phyloP scores from a whole-genome alignment of 1,284 basidiomycete species.

The Marasmius fiardii region DNA sequence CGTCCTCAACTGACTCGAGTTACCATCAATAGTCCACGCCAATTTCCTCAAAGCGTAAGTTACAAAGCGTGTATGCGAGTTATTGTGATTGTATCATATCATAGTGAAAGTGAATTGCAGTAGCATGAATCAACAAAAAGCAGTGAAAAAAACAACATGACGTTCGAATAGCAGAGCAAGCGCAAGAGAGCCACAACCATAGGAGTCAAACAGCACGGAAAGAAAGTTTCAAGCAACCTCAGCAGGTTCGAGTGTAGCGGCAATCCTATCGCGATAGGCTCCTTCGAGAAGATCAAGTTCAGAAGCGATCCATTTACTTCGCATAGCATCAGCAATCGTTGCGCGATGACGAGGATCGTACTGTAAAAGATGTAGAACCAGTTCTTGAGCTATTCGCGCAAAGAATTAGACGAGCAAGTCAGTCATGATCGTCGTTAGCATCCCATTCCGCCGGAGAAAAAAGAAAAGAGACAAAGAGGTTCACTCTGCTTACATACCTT shows the following conservation, averaged over 20 bases:
- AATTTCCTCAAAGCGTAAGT: constrained; percentile 68
- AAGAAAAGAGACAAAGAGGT: background rate
- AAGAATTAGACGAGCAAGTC: background rate
- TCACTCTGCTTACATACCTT: constrained; percentile 44
- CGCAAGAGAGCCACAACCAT: background rate
- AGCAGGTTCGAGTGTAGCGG: constrained; percentile 10
- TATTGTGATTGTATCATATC: background rate
- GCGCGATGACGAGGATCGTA: constrained; percentile 53
- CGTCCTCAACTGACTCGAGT: constrained; percentile 6
- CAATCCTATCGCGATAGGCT: constrained; percentile 56
- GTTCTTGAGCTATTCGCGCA: constrained; percentile 47
- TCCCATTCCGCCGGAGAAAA: too few relatives aligned
- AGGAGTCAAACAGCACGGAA: background rate
- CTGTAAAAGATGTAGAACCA: constrained; percentile 56
- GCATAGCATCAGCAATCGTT: constrained; percentile 57
- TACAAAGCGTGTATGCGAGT: background rate
- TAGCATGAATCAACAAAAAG: background rate
- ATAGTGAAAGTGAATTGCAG: background rate
- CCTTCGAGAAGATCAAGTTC: constrained; percentile 58
- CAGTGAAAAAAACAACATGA: background rate
- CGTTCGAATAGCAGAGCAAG: too few relatives aligned
- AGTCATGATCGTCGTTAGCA: background rate
- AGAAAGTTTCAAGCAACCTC: constrained; percentile 4
- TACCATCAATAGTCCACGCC: constrained; percentile 57
- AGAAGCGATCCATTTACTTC: constrained; percentile 58